These are phyloP conservation scores for Prunella vulgaris DNA, from an alignment of 257 asterid genomes.

Conservation along the genomic window DNA sequence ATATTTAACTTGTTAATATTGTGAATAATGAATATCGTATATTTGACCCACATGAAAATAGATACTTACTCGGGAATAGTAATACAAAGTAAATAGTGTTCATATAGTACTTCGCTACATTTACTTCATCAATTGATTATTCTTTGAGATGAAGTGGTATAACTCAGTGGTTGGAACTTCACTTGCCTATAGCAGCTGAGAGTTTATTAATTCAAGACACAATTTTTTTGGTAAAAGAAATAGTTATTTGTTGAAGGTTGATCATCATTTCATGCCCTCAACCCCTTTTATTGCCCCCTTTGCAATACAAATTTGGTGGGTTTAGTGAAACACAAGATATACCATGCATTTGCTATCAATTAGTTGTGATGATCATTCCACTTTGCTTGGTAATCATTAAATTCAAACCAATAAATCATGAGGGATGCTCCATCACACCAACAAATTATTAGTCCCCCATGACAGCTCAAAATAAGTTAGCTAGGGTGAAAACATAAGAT, in stretches of 20 bases:
- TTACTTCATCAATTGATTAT: neutral
- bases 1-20: no score
- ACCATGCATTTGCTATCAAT: conserved; percentile 14
- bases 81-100: no score
- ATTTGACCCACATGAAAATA: no score
- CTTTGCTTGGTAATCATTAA: conserved; percentile 28
- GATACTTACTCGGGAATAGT: no score
- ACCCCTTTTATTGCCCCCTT: no score
- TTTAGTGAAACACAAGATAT: conserved; percentile 21
- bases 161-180: no score
- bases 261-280: neutral
- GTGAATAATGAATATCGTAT: no score
- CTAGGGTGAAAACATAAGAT: neutral
- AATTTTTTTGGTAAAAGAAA: no score
- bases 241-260: no score
- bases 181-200: no score
- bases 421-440: conserved; percentile 32
- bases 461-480: conserved; percentile 1
- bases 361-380: conserved; percentile 27
- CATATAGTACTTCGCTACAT: neutral
- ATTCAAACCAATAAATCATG: conserved; percentile 28
- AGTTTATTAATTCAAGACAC: no score
- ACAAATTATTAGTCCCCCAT: conserved; percentile 24
- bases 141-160: no score
- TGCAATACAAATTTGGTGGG: neutral